Base-by-base conservation (phyloP, 2,329 filamentous ascomycete species). In the Fusarium vanettenii region DNA sequence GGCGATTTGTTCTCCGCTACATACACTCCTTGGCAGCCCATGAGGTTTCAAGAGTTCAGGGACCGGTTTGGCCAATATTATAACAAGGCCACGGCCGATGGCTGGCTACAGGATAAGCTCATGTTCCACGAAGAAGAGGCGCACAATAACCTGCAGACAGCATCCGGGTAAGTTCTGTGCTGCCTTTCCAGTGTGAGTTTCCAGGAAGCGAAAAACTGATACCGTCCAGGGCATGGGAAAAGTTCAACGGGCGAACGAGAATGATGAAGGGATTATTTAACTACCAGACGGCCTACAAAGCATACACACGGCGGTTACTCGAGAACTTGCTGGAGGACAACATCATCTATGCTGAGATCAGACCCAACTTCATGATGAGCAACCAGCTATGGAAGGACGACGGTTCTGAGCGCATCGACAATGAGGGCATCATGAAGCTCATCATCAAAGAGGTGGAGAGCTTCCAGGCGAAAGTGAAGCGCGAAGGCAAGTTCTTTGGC, bases 231-330 rank as follows among this genome's bases (percentile, higher is more conserved):
- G 86, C 87, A 9, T 91, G 89, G 89, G 84, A 86, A 66, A 88
- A 87, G 75, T 95, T 95, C 81, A 93, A 93, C 73, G 87, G 88
- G 60, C 87, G 91, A 5, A 94, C 92, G 5, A 87, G 91, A 57
- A 92, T 92, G 84, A 93, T 94, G 87, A 94, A 94, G 78, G 92
- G 92, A 0, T 84, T 94, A 0, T 88, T 93, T 76, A 92, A 92
- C 79, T 93, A 93, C 75, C 87, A 90, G 78, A 86, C 84, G 4
- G 90, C 91, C 4, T 93, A 91, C 78, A 84, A 85, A 56, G 84
- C 82, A 79, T 94, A 94, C 76, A 92, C 91, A 3, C 83, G 85
- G 11, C 80, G 84, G 3, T 90, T 89, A 22, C 88, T 93, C 11
- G 84, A 91, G 67, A 88, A 90, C 69, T 91, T 94, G 79, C 87